Percentiles rank a stretch among this genome's conserved stretches.
Conservation (phyloP, 208 protist genomes). For the Acanthamoeba triangularis region DNA sequence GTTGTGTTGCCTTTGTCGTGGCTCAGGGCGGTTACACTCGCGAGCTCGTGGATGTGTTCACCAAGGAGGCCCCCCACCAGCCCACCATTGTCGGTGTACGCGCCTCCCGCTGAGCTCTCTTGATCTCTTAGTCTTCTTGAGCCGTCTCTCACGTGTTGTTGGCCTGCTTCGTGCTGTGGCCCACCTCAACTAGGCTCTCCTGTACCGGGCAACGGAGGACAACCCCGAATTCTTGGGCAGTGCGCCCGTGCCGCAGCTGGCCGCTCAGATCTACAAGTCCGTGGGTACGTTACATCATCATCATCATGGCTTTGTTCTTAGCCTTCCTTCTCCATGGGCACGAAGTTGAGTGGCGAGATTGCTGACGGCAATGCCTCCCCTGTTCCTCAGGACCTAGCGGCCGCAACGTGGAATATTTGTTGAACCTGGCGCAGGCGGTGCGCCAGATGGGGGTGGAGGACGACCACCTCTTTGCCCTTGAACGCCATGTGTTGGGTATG, state of each 20-base stretch:
- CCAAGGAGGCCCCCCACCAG: neutral
- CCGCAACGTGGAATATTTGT: neutral
- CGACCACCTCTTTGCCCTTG: constrained; percentile 30
- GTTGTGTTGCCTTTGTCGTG: neutral
- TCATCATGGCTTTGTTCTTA: neutral
- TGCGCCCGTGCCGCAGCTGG: constrained; percentile 15
- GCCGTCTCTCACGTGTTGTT: neutral
- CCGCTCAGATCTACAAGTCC: constrained; percentile 60
- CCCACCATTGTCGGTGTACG: constrained; percentile 51
- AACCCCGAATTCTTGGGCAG: constrained; percentile 66
- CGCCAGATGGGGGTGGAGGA: constrained; percentile 52
- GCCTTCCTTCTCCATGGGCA: too few relatives aligned
- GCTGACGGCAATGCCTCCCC: neutral
- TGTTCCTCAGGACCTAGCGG: neutral
- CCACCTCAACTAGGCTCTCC: neutral
- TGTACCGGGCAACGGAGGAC: constrained; percentile 55
- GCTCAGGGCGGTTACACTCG: constrained; percentile 41
- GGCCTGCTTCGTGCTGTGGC: neutral
- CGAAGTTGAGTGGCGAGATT: neutral
- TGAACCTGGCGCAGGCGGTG: neutral
- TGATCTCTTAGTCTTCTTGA: too few relatives aligned
- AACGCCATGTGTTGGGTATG: constrained; percentile 6
- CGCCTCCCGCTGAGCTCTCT: neutral
- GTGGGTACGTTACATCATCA: neutral
- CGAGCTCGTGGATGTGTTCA: constrained; percentile 69